A percentile compares a stretch with the other conserved stretches of the same genome.
These are phyloP conservation scores for Syzygium oleosum DNA, from an alignment of 345 rosid species.

Conservation along the genomic window DNA sequence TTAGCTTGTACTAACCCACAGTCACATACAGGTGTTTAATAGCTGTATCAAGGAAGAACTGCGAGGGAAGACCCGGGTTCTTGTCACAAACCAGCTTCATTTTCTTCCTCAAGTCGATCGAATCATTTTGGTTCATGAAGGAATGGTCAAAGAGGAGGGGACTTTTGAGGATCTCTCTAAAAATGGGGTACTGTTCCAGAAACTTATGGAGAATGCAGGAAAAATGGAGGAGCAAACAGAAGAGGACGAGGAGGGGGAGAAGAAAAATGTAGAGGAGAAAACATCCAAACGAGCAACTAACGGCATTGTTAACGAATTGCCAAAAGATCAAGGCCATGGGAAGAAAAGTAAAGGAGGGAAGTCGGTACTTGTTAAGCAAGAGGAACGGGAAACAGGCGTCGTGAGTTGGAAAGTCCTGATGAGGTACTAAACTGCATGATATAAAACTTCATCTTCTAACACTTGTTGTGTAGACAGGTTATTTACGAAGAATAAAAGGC, in stretches of 20 bases:
- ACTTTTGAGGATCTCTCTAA: conserved; percentile 76
- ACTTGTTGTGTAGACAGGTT: background rate
- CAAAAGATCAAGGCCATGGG: conserved; percentile 9
- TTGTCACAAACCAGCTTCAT: conserved; percentile 93
- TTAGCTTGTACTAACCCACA: background rate
- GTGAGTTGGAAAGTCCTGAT: conserved; percentile 74
- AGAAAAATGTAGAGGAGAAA: conserved; percentile 12
- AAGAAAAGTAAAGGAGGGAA: conserved; percentile 52
- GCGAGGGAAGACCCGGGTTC: conserved; percentile 71
- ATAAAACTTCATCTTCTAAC: background rate
- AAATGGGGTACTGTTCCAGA: conserved; percentile 64
- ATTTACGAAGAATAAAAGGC: background rate
- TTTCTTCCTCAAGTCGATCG: conserved; percentile 90
- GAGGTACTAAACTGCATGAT: conserved; percentile 37
- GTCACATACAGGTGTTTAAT: conserved; percentile 66
- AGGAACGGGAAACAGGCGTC: conserved; percentile 95
- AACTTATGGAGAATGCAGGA: conserved; percentile 93
- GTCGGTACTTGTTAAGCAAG: conserved; percentile 80
- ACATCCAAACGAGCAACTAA: conserved; percentile 29
- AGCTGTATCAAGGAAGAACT: conserved; percentile 80
- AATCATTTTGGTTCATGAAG: conserved; percentile 64
- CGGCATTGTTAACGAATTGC: conserved; percentile 8
- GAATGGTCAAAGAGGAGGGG: conserved; percentile 81
- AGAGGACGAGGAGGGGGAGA: conserved; percentile 20
- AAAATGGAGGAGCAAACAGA: conserved; percentile 71